phyloP scores from a whole-genome alignment of 768 basidiomycete genomes.

The Coprinopsis strossmayeri region DNA sequence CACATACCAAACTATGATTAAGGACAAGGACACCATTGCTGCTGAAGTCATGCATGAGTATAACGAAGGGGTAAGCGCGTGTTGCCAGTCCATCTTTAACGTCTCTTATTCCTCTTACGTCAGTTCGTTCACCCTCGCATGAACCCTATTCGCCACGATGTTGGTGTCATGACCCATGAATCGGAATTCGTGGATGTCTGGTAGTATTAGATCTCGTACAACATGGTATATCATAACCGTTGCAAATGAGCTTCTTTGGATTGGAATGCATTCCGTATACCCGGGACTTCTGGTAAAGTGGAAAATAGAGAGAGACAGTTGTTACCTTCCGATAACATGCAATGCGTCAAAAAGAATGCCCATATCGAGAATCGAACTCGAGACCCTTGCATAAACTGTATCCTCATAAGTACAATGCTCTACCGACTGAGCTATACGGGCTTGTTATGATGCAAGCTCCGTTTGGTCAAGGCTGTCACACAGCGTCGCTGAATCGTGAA shows the following conservation, averaged over 20 bases:
- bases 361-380: slow-evolving; percentile 51
- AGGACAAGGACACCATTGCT: slow-evolving; percentile 69
- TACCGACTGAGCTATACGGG: slow-evolving; percentile 54
- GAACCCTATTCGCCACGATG: slow-evolving; percentile 70
- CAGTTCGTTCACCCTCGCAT: slow-evolving; percentile 84
- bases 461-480: not conserved
- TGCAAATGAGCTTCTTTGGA: too few relatives aligned
- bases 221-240: too few relatives aligned
- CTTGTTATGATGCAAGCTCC: slow-evolving; percentile 13
- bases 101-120: slow-evolving; percentile 1
- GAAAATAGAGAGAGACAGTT: too few relatives aligned
- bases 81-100: not conserved
- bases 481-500: not conserved
- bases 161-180: slow-evolving; percentile 80
- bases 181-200: slow-evolving; percentile 65
- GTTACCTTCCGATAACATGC: too few relatives aligned
- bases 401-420: slow-evolving; percentile 57
- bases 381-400: slow-evolving; percentile 48
- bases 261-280: too few relatives aligned
- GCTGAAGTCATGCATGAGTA: slow-evolving; percentile 84
- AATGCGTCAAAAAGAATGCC: slow-evolving; percentile 27
- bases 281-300: too few relatives aligned
- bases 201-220: slow-evolving; percentile 28
- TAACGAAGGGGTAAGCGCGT: slow-evolving; percentile 57
- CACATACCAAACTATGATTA: slow-evolving; percentile 59